phyloP scores from a whole-genome alignment of 164 flowering plant species.

The Berberis vulgaris region DNA sequence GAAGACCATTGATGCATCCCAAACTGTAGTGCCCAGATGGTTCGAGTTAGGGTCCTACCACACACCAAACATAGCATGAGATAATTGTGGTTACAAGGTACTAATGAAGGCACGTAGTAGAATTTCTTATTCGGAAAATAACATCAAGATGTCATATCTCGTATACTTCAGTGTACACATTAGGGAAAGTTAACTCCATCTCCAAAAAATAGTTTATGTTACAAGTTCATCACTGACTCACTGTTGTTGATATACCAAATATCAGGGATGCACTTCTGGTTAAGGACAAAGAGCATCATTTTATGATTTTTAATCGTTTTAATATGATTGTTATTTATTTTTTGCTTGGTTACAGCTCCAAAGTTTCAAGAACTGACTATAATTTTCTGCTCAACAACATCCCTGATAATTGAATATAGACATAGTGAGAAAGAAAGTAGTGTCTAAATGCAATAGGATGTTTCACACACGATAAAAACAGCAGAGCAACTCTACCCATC shows the following conservation, averaged over 20 bases:
- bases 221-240: not conserved
- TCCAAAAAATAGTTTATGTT: not conserved
- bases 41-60: constrained; percentile 91
- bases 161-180: not conserved
- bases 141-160: not conserved
- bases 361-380: not conserved
- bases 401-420: too few relatives aligned
- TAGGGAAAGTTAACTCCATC: not conserved
- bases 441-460: too few relatives aligned
- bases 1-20: constrained; percentile 96
- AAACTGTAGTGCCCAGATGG: constrained; percentile 92
- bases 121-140: not conserved
- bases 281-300: not conserved
- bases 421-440: too few relatives aligned
- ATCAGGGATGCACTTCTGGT: not conserved
- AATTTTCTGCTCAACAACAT: not conserved
- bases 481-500: too few relatives aligned
- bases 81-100: not conserved
- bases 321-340: not conserved
- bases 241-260: not conserved
- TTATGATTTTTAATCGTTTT: not conserved
- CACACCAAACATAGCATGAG: constrained; percentile 3
- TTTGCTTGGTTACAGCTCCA: not conserved
- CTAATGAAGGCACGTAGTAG: not conserved
- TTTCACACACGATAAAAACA: too few relatives aligned